phyloP scores from a whole-genome alignment of 2,329 filamentous ascomycete genomes.

The Paraphaeosphaeria minitans region DNA sequence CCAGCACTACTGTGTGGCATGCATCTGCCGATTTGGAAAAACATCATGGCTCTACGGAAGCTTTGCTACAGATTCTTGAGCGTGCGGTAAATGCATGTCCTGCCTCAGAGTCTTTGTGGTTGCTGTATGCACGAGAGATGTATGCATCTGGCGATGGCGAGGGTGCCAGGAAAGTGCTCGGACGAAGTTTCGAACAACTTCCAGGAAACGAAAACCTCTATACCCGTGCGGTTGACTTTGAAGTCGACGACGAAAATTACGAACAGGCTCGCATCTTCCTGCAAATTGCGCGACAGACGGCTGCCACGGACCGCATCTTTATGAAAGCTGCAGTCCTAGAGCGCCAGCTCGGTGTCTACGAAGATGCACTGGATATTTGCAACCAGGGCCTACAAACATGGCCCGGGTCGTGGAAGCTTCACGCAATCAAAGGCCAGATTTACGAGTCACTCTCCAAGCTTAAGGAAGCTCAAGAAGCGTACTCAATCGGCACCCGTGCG shows the following conservation, averaged over 20 bases:
- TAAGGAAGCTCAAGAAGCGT: conserved; percentile 87
- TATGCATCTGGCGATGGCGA: conserved; percentile 88
- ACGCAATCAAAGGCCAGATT: conserved; percentile 99
- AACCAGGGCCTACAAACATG: conserved; percentile 87
- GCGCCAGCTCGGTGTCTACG: conserved; percentile 77
- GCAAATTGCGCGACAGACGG: conserved; percentile 80
- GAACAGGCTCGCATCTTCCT: conserved; percentile 84
- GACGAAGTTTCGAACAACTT: conserved; percentile 89
- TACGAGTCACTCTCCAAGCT: conserved; percentile 83
- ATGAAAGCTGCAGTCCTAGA: conserved; percentile 96
- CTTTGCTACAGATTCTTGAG: conserved; percentile 82
- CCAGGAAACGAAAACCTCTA: conserved; percentile 98
- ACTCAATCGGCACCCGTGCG: conserved; percentile 83
- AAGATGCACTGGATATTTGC: conserved; percentile 83
- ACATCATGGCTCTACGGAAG: conserved; percentile 82
- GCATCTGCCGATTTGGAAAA: conserved; percentile 90
- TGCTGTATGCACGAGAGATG: conserved; percentile 94
- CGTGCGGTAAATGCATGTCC: conserved; percentile 94
- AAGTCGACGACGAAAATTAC: conserved; percentile 84
- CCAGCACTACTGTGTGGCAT: conserved; percentile 85
- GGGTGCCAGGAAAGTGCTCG: conserved; percentile 83
- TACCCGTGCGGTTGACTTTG: conserved; percentile 93
- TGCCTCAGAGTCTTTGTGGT: conserved; percentile 88
- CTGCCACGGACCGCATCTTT: conserved; percentile 94
- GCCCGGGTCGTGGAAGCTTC: conserved; percentile 83